phyloP scores from a whole-genome alignment of 306 rosid genomes.

The Biancaea sappan region DNA sequence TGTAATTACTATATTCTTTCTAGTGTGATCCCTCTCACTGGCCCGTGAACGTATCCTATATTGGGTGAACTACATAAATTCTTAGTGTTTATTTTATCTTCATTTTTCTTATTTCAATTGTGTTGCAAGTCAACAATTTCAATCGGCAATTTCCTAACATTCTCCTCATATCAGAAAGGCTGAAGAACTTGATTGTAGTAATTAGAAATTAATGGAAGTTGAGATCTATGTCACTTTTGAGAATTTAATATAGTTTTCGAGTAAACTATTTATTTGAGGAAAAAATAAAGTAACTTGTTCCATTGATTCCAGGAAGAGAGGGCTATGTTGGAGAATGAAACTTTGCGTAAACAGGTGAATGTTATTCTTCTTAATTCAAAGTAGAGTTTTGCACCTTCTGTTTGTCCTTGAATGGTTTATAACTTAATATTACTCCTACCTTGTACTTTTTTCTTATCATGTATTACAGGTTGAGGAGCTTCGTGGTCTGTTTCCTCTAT shows the following conservation, averaged over 20 bases:
- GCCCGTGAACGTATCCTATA: too few relatives aligned
- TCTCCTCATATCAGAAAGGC: not conserved
- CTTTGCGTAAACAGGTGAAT: conserved; percentile 83
- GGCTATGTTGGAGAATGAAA: conserved; percentile 82
- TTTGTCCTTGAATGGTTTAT: not conserved
- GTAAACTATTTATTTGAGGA: not conserved
- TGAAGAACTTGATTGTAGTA: not conserved
- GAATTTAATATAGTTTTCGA: not conserved
- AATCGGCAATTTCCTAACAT: not conserved
- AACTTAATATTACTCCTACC: too few relatives aligned
- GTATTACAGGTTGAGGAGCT: conserved; percentile 75
- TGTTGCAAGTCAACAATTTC: too few relatives aligned
- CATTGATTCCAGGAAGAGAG: conserved; percentile 78
- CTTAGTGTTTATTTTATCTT: too few relatives aligned
- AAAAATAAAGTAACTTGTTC: too few relatives aligned
- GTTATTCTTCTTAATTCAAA: conserved; percentile 19
- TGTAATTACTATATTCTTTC: too few relatives aligned
- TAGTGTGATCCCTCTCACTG: too few relatives aligned
- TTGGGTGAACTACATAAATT: too few relatives aligned
- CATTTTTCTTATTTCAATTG: too few relatives aligned
- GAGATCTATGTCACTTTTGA: too few relatives aligned
- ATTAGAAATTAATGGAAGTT: not conserved
- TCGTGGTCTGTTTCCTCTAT: conserved; percentile 70
- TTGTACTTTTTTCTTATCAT: not conserved
- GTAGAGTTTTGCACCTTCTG: conserved; percentile 24